Conservation (phyloP, 2,329 filamentous ascomycete genomes). For the Aspergillus candidus region DNA sequence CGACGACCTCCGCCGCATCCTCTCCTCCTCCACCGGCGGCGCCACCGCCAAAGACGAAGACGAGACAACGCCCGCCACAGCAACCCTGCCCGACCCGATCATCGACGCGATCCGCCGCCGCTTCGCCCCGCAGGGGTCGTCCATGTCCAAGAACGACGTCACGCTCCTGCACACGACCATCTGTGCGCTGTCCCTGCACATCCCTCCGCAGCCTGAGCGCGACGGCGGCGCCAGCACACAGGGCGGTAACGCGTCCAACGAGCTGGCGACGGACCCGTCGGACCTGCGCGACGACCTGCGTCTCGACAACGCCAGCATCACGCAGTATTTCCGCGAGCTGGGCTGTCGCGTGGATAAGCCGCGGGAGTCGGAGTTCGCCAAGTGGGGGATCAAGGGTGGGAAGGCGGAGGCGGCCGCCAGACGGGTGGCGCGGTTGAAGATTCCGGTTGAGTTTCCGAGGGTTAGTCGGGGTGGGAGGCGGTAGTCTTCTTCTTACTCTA, state of each 20-base stretch:
- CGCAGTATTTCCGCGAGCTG: conserved; percentile 42
- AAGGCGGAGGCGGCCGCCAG: conserved; percentile 51
- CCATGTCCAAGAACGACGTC: conserved; percentile 34
- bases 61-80: conserved; percentile 5
- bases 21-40: conserved; percentile 24
- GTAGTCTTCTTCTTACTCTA: conserved; percentile 7
- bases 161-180: conserved; percentile 42
- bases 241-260: conserved; percentile 31
- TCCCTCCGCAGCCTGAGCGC: conserved; percentile 37
- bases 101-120: conserved; percentile 37
- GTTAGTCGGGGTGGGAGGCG: conserved; percentile 36
- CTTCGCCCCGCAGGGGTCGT: conserved; percentile 34
- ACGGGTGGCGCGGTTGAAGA: conserved; percentile 61
- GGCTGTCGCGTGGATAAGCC: conserved; percentile 41
- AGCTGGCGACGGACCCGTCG: conserved; percentile 39
- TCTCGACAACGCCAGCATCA: conserved; percentile 29
- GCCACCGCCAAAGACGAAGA: conserved; percentile 13
- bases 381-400: conserved; percentile 49
- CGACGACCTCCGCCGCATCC: conserved; percentile 35
- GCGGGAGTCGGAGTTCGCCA: conserved; percentile 36
- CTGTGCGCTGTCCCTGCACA: conserved; percentile 42
- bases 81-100: conserved; percentile 32
- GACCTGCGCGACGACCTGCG: conserved; percentile 42
- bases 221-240: conserved; percentile 31
- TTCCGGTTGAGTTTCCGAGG: conserved; percentile 82